phyloP scores from a whole-genome alignment of 805 yeast species.

The Kluyveromyces siamensis region DNA sequence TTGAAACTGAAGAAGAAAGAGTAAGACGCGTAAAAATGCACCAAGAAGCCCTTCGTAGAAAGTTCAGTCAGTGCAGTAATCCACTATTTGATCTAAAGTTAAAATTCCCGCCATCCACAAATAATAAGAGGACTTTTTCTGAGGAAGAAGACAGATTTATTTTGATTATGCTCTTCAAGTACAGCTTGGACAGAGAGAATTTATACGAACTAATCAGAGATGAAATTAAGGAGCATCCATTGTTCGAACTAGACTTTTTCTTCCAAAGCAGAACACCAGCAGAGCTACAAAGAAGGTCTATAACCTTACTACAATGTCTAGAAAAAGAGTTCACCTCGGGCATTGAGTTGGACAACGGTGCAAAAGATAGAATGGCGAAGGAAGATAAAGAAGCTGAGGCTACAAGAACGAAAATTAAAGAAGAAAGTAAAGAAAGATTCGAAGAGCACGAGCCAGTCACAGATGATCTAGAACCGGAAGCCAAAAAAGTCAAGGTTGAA shows the following conservation, averaged over 20 bases:
- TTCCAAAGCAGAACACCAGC: slow-evolving; percentile 68
- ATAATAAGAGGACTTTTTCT: slow-evolving; percentile 59
- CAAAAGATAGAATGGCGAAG: slow-evolving; percentile 17
- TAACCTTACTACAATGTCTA: slow-evolving; percentile 65
- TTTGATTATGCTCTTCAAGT: slow-evolving; percentile 66
- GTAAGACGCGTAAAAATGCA: slow-evolving; percentile 56
- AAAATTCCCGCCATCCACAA: slow-evolving; percentile 62
- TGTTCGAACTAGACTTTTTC: slow-evolving; percentile 83
- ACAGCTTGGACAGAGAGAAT: slow-evolving; percentile 73
- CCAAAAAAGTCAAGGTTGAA: slow-evolving; percentile 10
- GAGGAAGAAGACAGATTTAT: slow-evolving; percentile 90
- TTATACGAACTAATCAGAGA: slow-evolving; percentile 72
- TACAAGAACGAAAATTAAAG: slow-evolving; percentile 14
- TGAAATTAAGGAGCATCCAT: slow-evolving; percentile 60
- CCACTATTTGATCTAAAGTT: slow-evolving; percentile 76
- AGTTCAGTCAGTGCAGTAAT: slow-evolving; percentile 56
- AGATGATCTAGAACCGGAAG: slow-evolving; percentile 3
- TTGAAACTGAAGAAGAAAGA: slow-evolving; percentile 85
- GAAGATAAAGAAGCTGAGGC: slow-evolving; percentile 25
- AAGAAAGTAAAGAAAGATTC: slow-evolving; percentile 6
- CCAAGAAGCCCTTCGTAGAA: slow-evolving; percentile 69
- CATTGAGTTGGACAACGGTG: slow-evolving; percentile 16
- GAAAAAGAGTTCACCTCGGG: slow-evolving; percentile 55
- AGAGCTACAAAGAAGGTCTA: slow-evolving; percentile 76
- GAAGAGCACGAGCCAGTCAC: background rate